Evolutionary conservation across 345 rosid genomes (phyloP).

Genomic region (Corchorus olitorius): DNA sequence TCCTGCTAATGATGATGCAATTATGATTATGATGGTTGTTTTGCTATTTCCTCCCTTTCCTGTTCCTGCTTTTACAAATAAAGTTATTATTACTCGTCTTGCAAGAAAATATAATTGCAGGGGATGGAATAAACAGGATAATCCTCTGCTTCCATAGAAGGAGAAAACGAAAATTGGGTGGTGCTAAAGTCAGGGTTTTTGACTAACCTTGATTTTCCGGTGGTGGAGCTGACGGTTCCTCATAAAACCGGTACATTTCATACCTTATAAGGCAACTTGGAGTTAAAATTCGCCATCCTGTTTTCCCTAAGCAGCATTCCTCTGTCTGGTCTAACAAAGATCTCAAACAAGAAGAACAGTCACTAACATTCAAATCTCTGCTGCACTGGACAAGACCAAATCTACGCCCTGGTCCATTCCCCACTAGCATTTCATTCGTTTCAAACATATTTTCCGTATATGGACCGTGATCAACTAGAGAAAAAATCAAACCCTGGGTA

Average conservation of each 20-base stretch:
- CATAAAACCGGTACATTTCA: conserved; percentile 25
- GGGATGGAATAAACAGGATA: not conserved
- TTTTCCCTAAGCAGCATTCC: conserved; percentile 27
- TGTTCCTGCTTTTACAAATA: not conserved
- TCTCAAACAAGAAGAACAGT: conserved; percentile 27
- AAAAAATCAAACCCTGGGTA: not conserved
- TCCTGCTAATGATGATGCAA: conserved; percentile 15
- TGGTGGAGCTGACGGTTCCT: not conserved
- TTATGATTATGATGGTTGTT: conserved; percentile 23
- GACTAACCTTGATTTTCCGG: conserved; percentile 29
- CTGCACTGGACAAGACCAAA: conserved; percentile 43
- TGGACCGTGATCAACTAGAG: not conserved
- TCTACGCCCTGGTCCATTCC: not conserved
- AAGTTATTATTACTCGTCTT: not conserved
- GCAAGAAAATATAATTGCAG: not conserved
- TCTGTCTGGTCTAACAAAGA: not conserved
- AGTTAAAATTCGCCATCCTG: conserved; percentile 34
- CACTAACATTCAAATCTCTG: conserved; percentile 32
- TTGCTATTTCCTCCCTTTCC: conserved; percentile 28
- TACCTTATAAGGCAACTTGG: conserved; percentile 42
- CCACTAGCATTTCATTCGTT: not conserved
- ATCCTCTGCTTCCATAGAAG: not conserved
- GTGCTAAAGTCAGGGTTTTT: not conserved
- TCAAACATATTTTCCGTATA: conserved; percentile 8
- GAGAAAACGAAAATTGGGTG: not conserved